Base-by-base conservation (phyloP, 495 filamentous ascomycete genomes). In the Immersiella caudata region DNA sequence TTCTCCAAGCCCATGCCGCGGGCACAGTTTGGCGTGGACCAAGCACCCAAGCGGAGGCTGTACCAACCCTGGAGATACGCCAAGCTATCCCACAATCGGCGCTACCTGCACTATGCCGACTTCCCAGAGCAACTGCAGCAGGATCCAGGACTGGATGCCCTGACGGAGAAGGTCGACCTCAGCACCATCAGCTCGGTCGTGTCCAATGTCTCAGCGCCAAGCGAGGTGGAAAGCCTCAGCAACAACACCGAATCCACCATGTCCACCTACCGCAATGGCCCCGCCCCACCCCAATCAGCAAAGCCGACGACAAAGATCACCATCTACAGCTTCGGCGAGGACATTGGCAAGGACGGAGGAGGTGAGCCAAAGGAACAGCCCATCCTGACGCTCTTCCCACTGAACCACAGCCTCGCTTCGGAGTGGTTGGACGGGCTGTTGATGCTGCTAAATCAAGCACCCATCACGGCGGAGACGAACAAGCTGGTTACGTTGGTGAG, bases 381-480 rank as follows among this genome's bases (percentile, higher is more conserved):
- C 0, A 85, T 98, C 8, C 82, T 99, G 56, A 90, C 87, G 8
- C 84, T 99, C n/a, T 87, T 92, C 67, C 93, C 96, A 5, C 81
- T 88, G 55, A 90, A 89, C 29, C 91, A 95, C 71, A 91, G 87
- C 67, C 75, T 94, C 24, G 96, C 95, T 12, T 94, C 94, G 1
- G 96, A 99, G 78, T 99, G 95, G 95, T 81, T 98, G 0, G 96
- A 99, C 75, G 96, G 96, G 0, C 79, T 99, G 59, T 86, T 97
- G 25, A 96, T 99, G 93, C 80, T 99, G 50, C 83, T 99, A 33
- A 92, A 93, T 74, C 95, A 99, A 75, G 88, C 93, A 51, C 95
- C 95, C 12, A 97, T 99, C 77, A 99, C 96, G n/a, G 85, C 91
- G 22, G 94, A 98, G 77, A 98, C 95, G 6, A 91, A 87, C 70